Conservation (phyloP, 257 asterid genomes). For the Solanum arcanum region DNA sequence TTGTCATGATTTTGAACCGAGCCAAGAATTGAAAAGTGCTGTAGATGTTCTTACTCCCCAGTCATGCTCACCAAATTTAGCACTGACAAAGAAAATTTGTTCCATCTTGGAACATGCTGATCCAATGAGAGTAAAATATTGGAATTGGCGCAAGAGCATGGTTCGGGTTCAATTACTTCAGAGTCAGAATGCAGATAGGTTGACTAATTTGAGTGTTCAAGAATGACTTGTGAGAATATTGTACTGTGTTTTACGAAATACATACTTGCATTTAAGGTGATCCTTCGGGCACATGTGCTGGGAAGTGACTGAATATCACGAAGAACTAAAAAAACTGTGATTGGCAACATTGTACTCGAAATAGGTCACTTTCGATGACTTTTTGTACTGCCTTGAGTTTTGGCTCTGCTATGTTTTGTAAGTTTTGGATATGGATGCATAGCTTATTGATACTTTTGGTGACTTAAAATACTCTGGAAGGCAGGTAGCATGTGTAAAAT, state of each 20-base stretch:
- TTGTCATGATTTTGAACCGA: conserved; percentile 39
- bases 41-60: conserved; percentile 25
- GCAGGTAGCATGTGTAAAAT: not conserved
- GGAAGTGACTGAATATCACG: not conserved
- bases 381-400: not conserved
- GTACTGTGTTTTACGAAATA: not conserved
- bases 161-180: conserved; percentile 10
- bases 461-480: not conserved
- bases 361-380: not conserved
- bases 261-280: not conserved
- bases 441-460: not conserved
- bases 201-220: not conserved
- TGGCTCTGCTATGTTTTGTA: not conserved
- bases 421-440: not conserved
- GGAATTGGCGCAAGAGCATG: conserved; percentile 78
- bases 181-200: conserved; percentile 1
- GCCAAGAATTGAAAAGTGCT: conserved; percentile 47
- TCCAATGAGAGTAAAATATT: conserved; percentile 69
- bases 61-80: conserved; percentile 11
- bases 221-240: not conserved
- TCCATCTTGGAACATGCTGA: conserved; percentile 49
- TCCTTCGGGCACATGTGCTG: not conserved
- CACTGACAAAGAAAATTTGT: conserved; percentile 32
- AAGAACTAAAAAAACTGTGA: not conserved
- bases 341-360: not conserved